Percentiles rank a stretch among this genome's conserved stretches.
Evolutionary conservation across 2,329 filamentous ascomycete genomes (phyloP).

Genomic region (Botryosphaeria dothidea): DNA sequence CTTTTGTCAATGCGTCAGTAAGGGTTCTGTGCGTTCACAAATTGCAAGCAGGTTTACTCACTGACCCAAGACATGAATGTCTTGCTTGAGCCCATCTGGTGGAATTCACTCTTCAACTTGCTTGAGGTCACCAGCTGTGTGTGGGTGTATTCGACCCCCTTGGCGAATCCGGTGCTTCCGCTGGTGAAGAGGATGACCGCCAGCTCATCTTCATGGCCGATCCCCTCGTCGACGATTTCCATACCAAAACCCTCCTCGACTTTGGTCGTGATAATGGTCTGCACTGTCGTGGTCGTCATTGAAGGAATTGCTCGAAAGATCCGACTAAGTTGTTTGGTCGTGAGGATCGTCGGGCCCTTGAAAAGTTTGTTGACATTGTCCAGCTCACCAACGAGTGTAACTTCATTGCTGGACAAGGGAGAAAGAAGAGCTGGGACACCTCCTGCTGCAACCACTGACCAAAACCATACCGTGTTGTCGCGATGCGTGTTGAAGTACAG

Average conservation of each 20-base stretch:
- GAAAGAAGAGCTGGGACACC: slow-evolving; percentile 16
- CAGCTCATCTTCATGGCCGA: slow-evolving; percentile 2
- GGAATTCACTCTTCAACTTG: slow-evolving; percentile 1
- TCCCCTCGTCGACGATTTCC: neutral
- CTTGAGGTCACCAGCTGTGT: slow-evolving; percentile 39
- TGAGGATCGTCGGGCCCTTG: slow-evolving; percentile 5
- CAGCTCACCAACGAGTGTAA: slow-evolving; percentile 7
- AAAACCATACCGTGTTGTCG: slow-evolving; percentile 17
- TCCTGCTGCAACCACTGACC: slow-evolving; percentile 10
- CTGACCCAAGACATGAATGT: slow-evolving; percentile 21
- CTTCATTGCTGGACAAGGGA: slow-evolving; percentile 15
- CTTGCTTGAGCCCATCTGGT: neutral
- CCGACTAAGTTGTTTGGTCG: slow-evolving; percentile 6
- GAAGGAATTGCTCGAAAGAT: neutral
- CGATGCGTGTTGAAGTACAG: slow-evolving; percentile 18
- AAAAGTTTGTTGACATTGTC: slow-evolving; percentile 19
- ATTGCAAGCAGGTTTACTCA: neutral
- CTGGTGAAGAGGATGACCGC: slow-evolving; percentile 14
- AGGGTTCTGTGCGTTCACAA: neutral
- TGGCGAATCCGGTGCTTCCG: slow-evolving; percentile 53
- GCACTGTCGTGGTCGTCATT: neutral
- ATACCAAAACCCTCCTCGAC: neutral
- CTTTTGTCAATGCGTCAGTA: neutral
- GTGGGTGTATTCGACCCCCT: slow-evolving; percentile 51
- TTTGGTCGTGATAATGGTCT: neutral